These are phyloP conservation scores for Phytophthora multivora DNA, from an alignment of 352 stramenopile genomes.

Conservation along the genomic window DNA sequence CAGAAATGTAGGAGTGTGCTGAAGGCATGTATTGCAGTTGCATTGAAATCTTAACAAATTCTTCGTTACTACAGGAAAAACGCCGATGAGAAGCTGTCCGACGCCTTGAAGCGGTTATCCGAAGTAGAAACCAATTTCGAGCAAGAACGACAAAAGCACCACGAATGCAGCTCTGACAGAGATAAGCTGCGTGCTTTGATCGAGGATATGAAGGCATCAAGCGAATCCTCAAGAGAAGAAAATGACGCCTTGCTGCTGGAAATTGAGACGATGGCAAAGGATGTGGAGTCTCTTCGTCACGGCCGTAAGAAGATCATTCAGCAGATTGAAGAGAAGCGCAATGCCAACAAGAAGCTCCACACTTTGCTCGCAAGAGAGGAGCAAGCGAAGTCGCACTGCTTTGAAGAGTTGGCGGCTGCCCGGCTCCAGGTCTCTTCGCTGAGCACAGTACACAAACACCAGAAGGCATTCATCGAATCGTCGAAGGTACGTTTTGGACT, in stretches of 20 bases:
- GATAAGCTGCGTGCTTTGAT: conserved; percentile 47
- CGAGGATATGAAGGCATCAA: conserved; percentile 52
- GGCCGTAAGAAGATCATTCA: conserved; percentile 76
- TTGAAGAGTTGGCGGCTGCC: conserved; percentile 76
- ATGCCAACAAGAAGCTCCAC: conserved; percentile 74
- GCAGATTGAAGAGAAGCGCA: conserved; percentile 84
- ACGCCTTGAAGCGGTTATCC: conserved; percentile 35
- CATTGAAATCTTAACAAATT: conserved; percentile 8
- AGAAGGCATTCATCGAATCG: conserved; percentile 70
- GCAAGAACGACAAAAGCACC: conserved; percentile 34
- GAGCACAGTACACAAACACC: conserved; percentile 75
- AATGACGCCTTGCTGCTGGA: conserved; percentile 77
- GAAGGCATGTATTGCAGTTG: background rate
- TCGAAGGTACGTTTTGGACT: conserved; percentile 50
- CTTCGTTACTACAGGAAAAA: conserved; percentile 35
- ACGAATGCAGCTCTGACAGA: conserved; percentile 34
- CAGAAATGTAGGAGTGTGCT: conserved; percentile 33
- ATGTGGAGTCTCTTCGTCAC: conserved; percentile 64
- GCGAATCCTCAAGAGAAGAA: conserved; percentile 67
- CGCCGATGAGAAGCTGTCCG: conserved; percentile 37
- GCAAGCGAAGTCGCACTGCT: conserved; percentile 70
- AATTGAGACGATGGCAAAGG: conserved; percentile 69
- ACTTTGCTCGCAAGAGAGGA: conserved; percentile 67
- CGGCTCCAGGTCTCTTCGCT: conserved; percentile 78
- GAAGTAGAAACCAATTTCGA: conserved; percentile 42